These are phyloP conservation scores for Pyrenopolyporus hunteri DNA, from an alignment of 495 filamentous ascomycete species.

Conservation along the genomic window DNA sequence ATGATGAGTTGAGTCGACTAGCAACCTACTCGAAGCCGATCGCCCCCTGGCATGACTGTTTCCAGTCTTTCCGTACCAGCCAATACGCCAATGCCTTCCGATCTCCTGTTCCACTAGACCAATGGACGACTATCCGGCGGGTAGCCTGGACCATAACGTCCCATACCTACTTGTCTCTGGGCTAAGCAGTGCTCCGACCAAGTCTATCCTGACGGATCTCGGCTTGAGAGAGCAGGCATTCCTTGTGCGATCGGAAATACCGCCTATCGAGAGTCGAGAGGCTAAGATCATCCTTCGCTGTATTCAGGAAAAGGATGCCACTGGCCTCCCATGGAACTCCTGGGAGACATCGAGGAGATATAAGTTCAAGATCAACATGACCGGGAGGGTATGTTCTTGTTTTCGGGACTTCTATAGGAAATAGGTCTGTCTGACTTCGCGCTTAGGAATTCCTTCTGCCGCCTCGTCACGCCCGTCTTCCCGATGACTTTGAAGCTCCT, in stretches of 20 bases:
- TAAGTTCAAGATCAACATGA: slow-evolving; percentile 68
- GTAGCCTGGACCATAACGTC: slow-evolving; percentile 81
- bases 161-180: slow-evolving; percentile 82
- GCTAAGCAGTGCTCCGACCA: slow-evolving; percentile 53
- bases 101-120: slow-evolving; percentile 25
- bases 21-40: slow-evolving; percentile 1
- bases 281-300: slow-evolving; percentile 70
- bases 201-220: slow-evolving; percentile 48
- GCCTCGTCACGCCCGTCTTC: slow-evolving; percentile 56
- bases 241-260: slow-evolving; percentile 70
- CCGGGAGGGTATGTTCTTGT: slow-evolving; percentile 74
- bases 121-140: slow-evolving; percentile 88
- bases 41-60: slow-evolving; percentile 11
- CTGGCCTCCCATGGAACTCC: slow-evolving; percentile 64
- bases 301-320: slow-evolving; percentile 70
- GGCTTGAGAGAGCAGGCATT: slow-evolving; percentile 64
- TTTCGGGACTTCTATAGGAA: not conserved
- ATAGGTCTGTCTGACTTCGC: slow-evolving; percentile 23
- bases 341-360: slow-evolving; percentile 51
- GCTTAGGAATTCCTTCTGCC: slow-evolving; percentile 57
- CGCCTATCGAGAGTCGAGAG: slow-evolving; percentile 66
- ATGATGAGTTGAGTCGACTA: slow-evolving; percentile 11
- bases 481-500: slow-evolving; percentile 53
- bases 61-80: slow-evolving; percentile 9
- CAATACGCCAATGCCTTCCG: slow-evolving; percentile 28